phyloP scores from a whole-genome alignment of 129 eudicot genomes.

The Centrapalus pauciflorus region DNA sequence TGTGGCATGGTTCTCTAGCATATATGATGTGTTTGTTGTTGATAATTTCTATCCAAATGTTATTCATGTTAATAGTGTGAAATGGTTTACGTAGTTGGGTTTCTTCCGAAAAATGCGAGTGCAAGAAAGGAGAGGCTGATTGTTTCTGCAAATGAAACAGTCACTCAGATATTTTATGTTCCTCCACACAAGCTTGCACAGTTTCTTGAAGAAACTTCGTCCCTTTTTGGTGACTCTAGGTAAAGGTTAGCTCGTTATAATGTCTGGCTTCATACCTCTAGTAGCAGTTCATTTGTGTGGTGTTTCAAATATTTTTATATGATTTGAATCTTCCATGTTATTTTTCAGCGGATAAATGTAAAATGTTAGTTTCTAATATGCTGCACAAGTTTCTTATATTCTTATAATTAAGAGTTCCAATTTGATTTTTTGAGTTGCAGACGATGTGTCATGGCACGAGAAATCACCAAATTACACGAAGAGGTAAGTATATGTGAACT shows the following conservation, averaged over 20 bases:
- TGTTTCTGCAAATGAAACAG: constrained; percentile 56
- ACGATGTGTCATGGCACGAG: constrained; percentile 94
- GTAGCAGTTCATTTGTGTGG: not conserved
- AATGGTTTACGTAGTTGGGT: constrained; percentile 60
- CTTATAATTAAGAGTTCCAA: not conserved
- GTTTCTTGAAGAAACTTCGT: constrained; percentile 74
- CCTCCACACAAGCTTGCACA: constrained; percentile 88
- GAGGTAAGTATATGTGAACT: constrained; percentile 42
- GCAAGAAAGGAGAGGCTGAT: constrained; percentile 70
- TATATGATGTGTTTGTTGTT: not conserved
- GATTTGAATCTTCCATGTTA: not conserved
- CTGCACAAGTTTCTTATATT: not conserved
- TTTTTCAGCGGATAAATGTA: not conserved
- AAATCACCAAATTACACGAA: constrained; percentile 96
- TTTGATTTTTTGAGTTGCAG: constrained; percentile 30
- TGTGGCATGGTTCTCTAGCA: not conserved
- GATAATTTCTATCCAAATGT: not conserved
- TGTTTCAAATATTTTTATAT: too few relatives aligned
- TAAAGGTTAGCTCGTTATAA: constrained; percentile 13
- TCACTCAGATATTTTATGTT: constrained; percentile 86
- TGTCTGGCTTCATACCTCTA: not conserved
- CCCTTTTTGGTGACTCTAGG: constrained; percentile 72
- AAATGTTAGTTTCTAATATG: not conserved
- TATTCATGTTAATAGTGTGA: constrained; percentile 3
- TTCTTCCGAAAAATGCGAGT: constrained; percentile 79